These are phyloP conservation scores for Aspergillus cavernicola DNA, from an alignment of 495 filamentous ascomycete genomes.

Conservation along the genomic window DNA sequence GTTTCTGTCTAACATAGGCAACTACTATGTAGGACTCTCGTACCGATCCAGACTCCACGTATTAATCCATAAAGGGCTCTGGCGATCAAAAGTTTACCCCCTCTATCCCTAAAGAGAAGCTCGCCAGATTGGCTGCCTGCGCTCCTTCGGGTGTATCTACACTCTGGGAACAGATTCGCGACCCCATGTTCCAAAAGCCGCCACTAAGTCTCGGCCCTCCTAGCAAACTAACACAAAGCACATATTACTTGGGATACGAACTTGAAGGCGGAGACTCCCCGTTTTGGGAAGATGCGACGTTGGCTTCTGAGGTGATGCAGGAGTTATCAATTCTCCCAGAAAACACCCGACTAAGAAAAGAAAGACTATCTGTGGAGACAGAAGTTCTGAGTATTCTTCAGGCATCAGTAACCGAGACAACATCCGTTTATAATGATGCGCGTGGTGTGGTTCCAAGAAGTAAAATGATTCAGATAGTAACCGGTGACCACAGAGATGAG, in stretches of 20 bases:
- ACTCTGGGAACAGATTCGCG: slow-evolving; percentile 1
- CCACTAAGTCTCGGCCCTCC: slow-evolving; percentile 25
- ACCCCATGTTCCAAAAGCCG: slow-evolving; percentile 11
- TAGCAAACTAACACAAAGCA: slow-evolving; percentile 15
- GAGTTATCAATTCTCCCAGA: slow-evolving; percentile 22
- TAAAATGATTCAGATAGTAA: slow-evolving; percentile 11
- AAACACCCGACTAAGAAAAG: slow-evolving; percentile 28
- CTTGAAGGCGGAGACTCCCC: slow-evolving; percentile 9
- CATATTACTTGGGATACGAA: slow-evolving; percentile 29
- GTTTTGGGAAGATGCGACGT: slow-evolving; percentile 19
- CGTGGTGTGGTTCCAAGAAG: background rate
- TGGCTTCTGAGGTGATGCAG: slow-evolving; percentile 17
- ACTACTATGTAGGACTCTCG: slow-evolving; percentile 14
- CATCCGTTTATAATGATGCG: background rate
- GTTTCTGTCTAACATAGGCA: slow-evolving; percentile 18
- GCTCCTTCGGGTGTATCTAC: background rate
- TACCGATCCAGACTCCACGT: background rate
- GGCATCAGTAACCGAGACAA: slow-evolving; percentile 22
- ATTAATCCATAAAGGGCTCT: slow-evolving; percentile 5
- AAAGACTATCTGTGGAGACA: background rate
- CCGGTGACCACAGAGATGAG: slow-evolving; percentile 28
- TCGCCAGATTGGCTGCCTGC: slow-evolving; percentile 14
- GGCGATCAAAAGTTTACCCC: slow-evolving; percentile 33
- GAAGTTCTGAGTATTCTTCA: slow-evolving; percentile 24
- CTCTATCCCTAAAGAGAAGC: slow-evolving; percentile 9